Conservation (phyloP, 805 yeast genomes). For the Pichia gijzeniarum region DNA sequence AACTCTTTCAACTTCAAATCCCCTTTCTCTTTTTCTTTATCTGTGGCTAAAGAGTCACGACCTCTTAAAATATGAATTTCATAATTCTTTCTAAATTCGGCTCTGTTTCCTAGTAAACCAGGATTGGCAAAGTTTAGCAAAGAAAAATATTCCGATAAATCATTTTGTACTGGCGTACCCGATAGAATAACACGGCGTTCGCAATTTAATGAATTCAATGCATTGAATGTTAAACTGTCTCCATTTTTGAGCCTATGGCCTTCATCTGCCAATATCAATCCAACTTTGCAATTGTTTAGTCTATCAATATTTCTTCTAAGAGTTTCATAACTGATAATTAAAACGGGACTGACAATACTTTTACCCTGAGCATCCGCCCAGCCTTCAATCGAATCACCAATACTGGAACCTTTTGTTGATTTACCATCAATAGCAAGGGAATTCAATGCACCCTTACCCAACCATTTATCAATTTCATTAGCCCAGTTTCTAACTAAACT, state of each 20-base stretch:
- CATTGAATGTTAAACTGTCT: constrained; percentile 85
- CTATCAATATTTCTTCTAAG: constrained; percentile 77
- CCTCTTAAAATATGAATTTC: constrained; percentile 77
- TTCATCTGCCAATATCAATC: constrained; percentile 80
- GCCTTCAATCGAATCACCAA: constrained; percentile 58
- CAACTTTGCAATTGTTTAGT: constrained; percentile 71
- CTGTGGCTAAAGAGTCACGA: constrained; percentile 85
- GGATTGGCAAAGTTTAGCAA: constrained; percentile 90
- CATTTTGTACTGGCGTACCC: constrained; percentile 97
- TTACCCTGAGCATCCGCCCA: constrained; percentile 91
- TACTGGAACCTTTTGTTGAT: constrained; percentile 61
- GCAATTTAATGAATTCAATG: constrained; percentile 77
- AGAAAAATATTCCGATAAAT: constrained; percentile 88
- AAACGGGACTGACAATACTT: constrained; percentile 84
- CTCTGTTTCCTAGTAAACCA: constrained; percentile 78
- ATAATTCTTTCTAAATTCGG: constrained; percentile 77
- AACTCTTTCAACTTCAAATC: constrained; percentile 63
- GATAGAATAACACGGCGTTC: constrained; percentile 85
- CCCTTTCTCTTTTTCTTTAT: constrained; percentile 64
- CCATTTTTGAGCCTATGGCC: constrained; percentile 84
- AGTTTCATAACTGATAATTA: constrained; percentile 92
- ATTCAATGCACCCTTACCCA: constrained; percentile 83
- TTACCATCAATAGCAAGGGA: constrained; percentile 94
- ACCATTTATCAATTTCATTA: constrained; percentile 89
- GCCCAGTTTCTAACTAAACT: constrained; percentile 96